These are phyloP conservation scores for Cryphonectria parasitica DNA, from an alignment of 2,329 filamentous ascomycete species.

Conservation along the genomic window DNA sequence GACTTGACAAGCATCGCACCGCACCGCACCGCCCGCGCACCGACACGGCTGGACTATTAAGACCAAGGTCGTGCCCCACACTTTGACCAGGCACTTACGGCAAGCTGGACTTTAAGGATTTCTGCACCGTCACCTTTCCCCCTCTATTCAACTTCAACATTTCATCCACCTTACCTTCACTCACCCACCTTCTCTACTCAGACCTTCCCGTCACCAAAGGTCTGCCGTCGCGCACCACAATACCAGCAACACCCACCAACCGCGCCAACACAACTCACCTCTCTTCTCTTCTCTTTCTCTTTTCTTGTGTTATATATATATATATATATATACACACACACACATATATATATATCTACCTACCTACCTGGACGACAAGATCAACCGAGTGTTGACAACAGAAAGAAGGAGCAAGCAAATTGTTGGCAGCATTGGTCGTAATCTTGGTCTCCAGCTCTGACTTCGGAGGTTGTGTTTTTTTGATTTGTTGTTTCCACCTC, in stretches of 20 bases:
- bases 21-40: conserved; percentile 4
- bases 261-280: no score
- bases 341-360: background rate
- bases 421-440: background rate
- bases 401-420: background rate
- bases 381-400: background rate
- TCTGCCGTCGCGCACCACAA: background rate
- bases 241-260: background rate
- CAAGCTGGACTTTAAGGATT: conserved; percentile 16
- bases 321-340: no score
- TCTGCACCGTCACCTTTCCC: conserved; percentile 20
- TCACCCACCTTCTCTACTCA: conserved; percentile 1
- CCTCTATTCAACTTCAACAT: conserved; percentile 22
- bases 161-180: conserved; percentile 18
- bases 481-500: background rate
- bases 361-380: no score
- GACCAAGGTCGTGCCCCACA: conserved; percentile 28
- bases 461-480: background rate
- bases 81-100: background rate
- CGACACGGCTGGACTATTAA: conserved; percentile 15
- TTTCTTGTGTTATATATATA: background rate
- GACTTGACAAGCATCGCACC: background rate
- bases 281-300: no score
- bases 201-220: background rate
- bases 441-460: background rate